Base-by-base conservation (phyloP, 163 green algal genomes). In the Trebouxiophyceae sp. region DNA sequence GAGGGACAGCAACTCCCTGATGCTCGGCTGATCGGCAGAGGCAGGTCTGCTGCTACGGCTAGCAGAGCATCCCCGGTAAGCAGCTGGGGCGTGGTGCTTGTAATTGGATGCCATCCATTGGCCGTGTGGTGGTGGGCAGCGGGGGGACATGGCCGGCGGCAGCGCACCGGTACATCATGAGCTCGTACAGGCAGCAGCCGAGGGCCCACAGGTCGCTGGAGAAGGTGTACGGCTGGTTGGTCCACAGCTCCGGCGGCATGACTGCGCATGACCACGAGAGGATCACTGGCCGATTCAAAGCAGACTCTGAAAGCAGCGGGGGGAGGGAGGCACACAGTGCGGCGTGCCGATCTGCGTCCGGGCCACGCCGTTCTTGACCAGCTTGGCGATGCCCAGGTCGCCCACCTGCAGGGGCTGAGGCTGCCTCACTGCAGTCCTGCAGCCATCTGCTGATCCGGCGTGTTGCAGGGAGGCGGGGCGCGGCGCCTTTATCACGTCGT, bases 121-220 rank as follows among this genome's bases (percentile, higher is more conserved):
- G n/a, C n/a, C n/a, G 47, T 30, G 23, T 57, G 47, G 5, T 57
- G 23, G 12, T 50, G 39, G 39, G 39, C 12, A 50, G 19, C 12
- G 39, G 39, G 39, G 39, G 39, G 39, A n/a, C 12, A 16, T 16
- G 12, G 39, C 39, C 39, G 39, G 39, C 39, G 12, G 39, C 12
- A 29, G 30, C 45, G 20, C 31, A 68, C 70, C 60, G 86, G 78
- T 90, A 90, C 20, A 79, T 90, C 79, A 87, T 84, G 73, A 93
- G 89, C 77, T 95, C 88, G 68, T 90, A 93, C 54, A 95, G 78
- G 28, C 90, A 60, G 45, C 79, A 86, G 2, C 89, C 89, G 45
- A 96, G 62, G 3, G 87, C 84, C 84, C 85, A 95, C 6, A 78
- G 70, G 80, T 93, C 89, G 6, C 65, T 80, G 20, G 70, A 78